A percentile compares a stretch with the other conserved stretches of the same genome.
Evolutionary conservation across 345 rosid genomes (phyloP).

Genomic region (Hypericum perforatum): DNA sequence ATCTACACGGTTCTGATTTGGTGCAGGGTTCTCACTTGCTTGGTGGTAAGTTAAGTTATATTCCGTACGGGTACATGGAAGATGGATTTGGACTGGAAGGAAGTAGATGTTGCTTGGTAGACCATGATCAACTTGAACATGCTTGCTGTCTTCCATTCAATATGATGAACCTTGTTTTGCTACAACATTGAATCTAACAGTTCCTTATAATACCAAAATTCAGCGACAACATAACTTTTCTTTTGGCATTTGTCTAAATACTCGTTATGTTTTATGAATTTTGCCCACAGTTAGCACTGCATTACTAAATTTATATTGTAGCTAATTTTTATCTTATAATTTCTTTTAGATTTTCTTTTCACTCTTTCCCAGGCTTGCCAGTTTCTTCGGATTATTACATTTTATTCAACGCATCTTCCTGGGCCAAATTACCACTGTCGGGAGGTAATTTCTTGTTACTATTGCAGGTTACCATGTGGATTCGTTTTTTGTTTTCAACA

Average conservation of each 20-base stretch:
- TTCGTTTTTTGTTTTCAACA: background rate
- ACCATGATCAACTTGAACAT: too few relatives aligned
- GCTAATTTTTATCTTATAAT: background rate
- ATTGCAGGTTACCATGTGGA: background rate
- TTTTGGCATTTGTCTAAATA: too few relatives aligned
- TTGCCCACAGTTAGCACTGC: background rate
- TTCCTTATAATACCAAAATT: too few relatives aligned
- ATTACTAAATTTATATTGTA: background rate
- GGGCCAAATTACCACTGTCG: constrained; percentile 5
- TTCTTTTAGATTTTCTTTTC: background rate
- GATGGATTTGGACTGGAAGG: too few relatives aligned
- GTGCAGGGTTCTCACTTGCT: constrained; percentile 21
- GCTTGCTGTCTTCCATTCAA: too few relatives aligned
- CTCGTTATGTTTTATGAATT: too few relatives aligned
- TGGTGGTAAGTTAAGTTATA: constrained; percentile 11
- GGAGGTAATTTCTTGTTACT: background rate
- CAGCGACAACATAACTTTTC: too few relatives aligned
- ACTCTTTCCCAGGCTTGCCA: background rate
- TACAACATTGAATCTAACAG: too few relatives aligned
- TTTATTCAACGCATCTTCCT: constrained; percentile 1
- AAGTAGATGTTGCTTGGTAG: too few relatives aligned
- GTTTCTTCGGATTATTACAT: constrained; percentile 2
- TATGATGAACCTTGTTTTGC: too few relatives aligned
- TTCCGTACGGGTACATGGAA: too few relatives aligned
- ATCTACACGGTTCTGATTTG: constrained; percentile 18